Evolutionary conservation across 163 green algal genomes (phyloP), one percentile per base, ranked within the genome.

Genomic region (Coccomyxa subellipsoidea): DNA sequence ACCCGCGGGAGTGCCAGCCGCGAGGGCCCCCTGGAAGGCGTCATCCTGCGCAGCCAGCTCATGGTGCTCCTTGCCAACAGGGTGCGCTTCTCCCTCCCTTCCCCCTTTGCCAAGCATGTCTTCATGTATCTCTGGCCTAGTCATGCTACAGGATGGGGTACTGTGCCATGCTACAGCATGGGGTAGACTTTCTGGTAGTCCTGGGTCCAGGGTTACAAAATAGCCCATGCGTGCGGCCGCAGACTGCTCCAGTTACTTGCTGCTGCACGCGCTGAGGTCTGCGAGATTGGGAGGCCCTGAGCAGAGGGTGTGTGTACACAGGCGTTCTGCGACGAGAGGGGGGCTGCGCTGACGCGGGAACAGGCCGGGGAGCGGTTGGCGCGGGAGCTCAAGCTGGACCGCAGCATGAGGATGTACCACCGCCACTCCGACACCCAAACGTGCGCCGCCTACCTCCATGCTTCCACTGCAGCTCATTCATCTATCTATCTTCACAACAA

Each of bases 11-110:
- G 54, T 32, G 77, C n/a, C 32, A 54, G 27, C n/a, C 25, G 78
- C 34, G 37, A 38, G 21, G 78, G 78, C 4, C 54, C 71, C 47
- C 82, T 97, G 81, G 85, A 95, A 75, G 95, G 95, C 69, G 72
- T 98, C 15, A 92, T 97, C 79, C 88, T 97, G 87, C 90, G 95
- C 80, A 91, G 80, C 35, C 94, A 97, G 91, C 83, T 98, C 82
- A 83, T 94, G 66, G 91, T 97, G 81, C 89, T 97, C 82, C 90
- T 98, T 71, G 83, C 91, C 86, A 81, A 77, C 47, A 37, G 54
- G 69, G 69, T 79, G 54, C 7, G 29, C n/a, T 27, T 0, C 27
- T 73, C 10, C 66, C 32, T 73, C 47, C 5, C 1, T 59, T 8
- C 69, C n/a, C 69, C 8, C 8, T 76, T 76, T 12, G 69, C 9